A percentile compares a stretch with the other conserved stretches of the same genome.
Evolutionary conservation across 768 basidiomycete genomes (phyloP).

Genomic region (Tylopilus cervinicoccineus): DNA sequence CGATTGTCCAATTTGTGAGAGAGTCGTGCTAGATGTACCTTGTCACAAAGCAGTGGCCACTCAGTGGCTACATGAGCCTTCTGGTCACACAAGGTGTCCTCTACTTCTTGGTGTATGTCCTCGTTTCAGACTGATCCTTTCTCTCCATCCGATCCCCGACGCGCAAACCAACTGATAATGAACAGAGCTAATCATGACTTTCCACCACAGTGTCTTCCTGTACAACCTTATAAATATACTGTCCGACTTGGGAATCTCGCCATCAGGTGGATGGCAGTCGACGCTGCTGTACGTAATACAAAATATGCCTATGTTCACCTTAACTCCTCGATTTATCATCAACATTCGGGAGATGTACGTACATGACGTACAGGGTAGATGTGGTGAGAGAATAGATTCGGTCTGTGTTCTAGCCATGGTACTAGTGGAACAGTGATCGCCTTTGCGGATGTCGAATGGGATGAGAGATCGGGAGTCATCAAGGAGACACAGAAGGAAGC

Average conservation of each 20-base stretch:
- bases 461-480: constrained; percentile 12
- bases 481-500: background rate
- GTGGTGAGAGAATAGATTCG: background rate
- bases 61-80: background rate
- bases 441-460: background rate
- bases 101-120: background rate
- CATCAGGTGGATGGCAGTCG: background rate
- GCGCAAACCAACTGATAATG: too few relatives aligned
- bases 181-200: background rate
- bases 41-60: background rate
- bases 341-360: background rate
- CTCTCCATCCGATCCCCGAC: background rate
- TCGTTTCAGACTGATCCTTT: background rate
- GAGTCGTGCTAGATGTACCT: background rate
- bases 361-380: background rate
- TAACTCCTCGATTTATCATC: background rate
- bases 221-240: background rate
- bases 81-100: background rate
- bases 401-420: background rate
- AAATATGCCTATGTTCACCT: background rate
- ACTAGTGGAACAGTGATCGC: background rate
- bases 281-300: background rate
- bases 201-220: background rate
- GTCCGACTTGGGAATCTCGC: background rate
- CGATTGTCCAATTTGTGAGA: background rate